Conservation (phyloP, 2,329 filamentous ascomycete genomes). For the Cucurbitaria berberidis region DNA sequence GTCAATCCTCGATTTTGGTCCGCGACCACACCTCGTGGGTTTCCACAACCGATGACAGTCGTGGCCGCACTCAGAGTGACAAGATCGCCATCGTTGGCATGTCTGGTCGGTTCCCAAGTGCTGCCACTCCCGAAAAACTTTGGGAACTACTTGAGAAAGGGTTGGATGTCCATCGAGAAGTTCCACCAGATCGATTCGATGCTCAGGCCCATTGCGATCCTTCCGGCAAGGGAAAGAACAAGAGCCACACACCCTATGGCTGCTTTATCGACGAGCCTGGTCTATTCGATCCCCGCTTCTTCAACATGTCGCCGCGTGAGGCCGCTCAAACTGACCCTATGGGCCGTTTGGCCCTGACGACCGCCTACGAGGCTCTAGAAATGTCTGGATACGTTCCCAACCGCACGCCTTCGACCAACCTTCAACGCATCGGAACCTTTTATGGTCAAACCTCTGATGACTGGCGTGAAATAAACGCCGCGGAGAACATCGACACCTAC, state of each 20-base stretch:
- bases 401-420: conserved; percentile 70
- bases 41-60: conserved; percentile 31
- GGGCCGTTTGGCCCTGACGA: conserved; percentile 76
- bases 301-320: conserved; percentile 85
- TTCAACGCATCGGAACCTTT: conserved; percentile 72
- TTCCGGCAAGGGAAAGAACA: conserved; percentile 75
- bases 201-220: conserved; percentile 73
- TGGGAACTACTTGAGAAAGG: conserved; percentile 79
- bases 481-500: conserved; percentile 74
- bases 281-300: conserved; percentile 81
- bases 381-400: conserved; percentile 80
- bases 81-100: conserved; percentile 88
- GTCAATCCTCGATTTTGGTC: conserved; percentile 52
- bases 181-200: conserved; percentile 76
- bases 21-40: conserved; percentile 56
- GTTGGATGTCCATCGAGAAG: conserved; percentile 72
- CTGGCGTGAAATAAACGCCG: conserved; percentile 76
- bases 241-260: conserved; percentile 76
- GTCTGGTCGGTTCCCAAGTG: conserved; percentile 77
- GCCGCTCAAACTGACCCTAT: conserved; percentile 82
- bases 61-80: conserved; percentile 60
- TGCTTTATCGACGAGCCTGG: conserved; percentile 79
- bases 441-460: conserved; percentile 79
- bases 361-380: conserved; percentile 81
- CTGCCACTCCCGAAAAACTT: conserved; percentile 71